Conservation (phyloP, 2,329 filamentous ascomycete species). For the Pyrenochaeta sp. region DNA sequence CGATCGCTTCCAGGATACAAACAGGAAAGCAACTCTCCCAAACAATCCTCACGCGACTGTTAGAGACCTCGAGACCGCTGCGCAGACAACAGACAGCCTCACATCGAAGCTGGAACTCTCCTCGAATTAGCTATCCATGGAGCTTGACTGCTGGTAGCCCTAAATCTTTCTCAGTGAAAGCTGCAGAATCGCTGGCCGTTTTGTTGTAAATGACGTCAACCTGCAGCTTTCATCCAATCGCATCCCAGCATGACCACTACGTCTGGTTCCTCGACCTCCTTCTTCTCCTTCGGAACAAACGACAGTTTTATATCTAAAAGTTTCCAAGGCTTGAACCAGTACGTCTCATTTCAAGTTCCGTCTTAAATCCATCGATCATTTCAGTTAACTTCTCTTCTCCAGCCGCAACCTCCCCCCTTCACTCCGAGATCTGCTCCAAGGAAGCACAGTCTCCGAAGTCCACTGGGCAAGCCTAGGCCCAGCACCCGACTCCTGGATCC, state of each 20-base stretch:
- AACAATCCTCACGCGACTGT: slow-evolving; percentile 4
- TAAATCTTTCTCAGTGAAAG: not conserved
- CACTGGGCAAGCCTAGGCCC: slow-evolving; percentile 43
- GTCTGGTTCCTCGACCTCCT: slow-evolving; percentile 30
- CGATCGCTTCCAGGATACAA: slow-evolving; percentile 39
- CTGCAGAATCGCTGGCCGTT: not conserved
- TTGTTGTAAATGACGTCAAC: slow-evolving; percentile 38
- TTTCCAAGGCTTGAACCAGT: slow-evolving; percentile 42
- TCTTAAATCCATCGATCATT: no score
- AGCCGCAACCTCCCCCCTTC: slow-evolving; percentile 40
- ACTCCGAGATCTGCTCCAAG: slow-evolving; percentile 34
- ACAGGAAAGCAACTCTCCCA: slow-evolving; percentile 31
- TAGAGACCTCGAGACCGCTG: not conserved
- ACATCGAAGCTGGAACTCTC: no score
- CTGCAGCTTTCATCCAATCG: slow-evolving; percentile 29
- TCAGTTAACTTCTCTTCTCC: slow-evolving; percentile 9
- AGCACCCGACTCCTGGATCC: slow-evolving; percentile 40
- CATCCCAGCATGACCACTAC: slow-evolving; percentile 34
- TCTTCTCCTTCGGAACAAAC: slow-evolving; percentile 45
- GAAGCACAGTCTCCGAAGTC: slow-evolving; percentile 33
- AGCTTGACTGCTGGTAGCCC: not conserved
- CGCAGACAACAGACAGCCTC: not conserved
- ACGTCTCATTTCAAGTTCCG: slow-evolving; percentile 7
- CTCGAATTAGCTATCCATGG: no score
- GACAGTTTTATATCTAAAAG: slow-evolving; percentile 44